Percentiles rank a stretch among this genome's conserved stretches.
phyloP scores from a whole-genome alignment of 495 filamentous ascomycete species.

The Umbilicaria muhlenbergii region DNA sequence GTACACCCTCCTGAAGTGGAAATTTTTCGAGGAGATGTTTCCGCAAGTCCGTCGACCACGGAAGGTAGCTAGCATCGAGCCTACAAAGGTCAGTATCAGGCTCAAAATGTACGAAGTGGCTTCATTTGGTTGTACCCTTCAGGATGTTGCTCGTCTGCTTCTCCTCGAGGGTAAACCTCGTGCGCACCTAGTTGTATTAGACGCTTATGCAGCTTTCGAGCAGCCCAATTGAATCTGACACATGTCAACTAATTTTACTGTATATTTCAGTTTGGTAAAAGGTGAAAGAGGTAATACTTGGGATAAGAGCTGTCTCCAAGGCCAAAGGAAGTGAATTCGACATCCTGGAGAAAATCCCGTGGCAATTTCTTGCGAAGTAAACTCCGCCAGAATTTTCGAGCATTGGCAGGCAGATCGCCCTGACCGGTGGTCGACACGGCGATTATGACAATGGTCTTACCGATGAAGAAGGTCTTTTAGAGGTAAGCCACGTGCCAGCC shows the following conservation, averaged over 20 bases:
- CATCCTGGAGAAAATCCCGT: constrained; percentile 43
- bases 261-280: not conserved
- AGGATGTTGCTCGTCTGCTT: constrained; percentile 83
- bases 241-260: constrained; percentile 6
- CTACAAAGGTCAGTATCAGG: constrained; percentile 18
- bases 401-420: constrained; percentile 77
- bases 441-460: constrained; percentile 54
- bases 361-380: constrained; percentile 66
- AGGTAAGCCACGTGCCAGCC: not conserved
- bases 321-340: constrained; percentile 74
- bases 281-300: constrained; percentile 35
- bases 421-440: constrained; percentile 87
- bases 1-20: constrained; percentile 48
- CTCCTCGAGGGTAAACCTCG: constrained; percentile 60
- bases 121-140: constrained; percentile 51
- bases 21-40: constrained; percentile 45
- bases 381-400: constrained; percentile 66
- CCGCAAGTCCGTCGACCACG: constrained; percentile 57
- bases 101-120: not conserved
- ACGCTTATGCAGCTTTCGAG: constrained; percentile 72
- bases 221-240: constrained; percentile 79
- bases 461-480: constrained; percentile 26
- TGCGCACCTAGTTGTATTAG: constrained; percentile 73
- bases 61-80: constrained; percentile 68
- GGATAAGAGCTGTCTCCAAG: constrained; percentile 89